Base-by-base conservation (phyloP, 1,284 basidiomycete genomes). In the Neolentinus lepideus region DNA sequence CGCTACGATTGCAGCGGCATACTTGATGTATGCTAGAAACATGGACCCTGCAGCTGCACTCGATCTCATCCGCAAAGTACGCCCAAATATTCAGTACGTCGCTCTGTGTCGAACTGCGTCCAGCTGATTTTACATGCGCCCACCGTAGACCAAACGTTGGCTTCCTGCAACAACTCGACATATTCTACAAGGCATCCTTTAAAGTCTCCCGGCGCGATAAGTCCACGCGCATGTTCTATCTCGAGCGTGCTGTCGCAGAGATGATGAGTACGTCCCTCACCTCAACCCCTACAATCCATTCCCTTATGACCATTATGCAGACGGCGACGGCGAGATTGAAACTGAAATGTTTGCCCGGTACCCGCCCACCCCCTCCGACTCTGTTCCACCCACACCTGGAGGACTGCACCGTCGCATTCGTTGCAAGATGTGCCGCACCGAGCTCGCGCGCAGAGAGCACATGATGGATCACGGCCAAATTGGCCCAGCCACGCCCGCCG, bases 391-490 rank as follows among this genome's bases (percentile, higher is more conserved):
- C 2, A 85, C 87, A 0, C 84, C 88, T 1, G 73, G 74, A 48
- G 61, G 59, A 53, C 73, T 71, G n/a, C 77, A 80, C 26, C 77
- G 88, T 46, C 75, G 81, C 54, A 91, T 97, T 60, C 76, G 94
- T 59, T 97, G 94, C 73, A 94, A 90, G 69, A 93, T 90, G 85
- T 96, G 94, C 75, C 78, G 52, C 33, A 26, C 61, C 88, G 92
- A 94, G 64, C 78, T 96, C 12, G 94, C 94, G 0, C 82, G 90
- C 0, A 79, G 91, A 24, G 93, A 95, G 65, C 90, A 95, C 67
- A 93, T 96, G 88, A 80, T 94, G 57, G 90, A 93, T 66, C 93
- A 95, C 65, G 92, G 91, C 3, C 85, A 89, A 61, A 73, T 88
- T 8, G 84, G 84, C 0, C 81, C 85, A 3, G 73, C 81, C 1